phyloP scores from a whole-genome alignment of 768 basidiomycete genomes.

The Kwoniella mangroviensis region DNA sequence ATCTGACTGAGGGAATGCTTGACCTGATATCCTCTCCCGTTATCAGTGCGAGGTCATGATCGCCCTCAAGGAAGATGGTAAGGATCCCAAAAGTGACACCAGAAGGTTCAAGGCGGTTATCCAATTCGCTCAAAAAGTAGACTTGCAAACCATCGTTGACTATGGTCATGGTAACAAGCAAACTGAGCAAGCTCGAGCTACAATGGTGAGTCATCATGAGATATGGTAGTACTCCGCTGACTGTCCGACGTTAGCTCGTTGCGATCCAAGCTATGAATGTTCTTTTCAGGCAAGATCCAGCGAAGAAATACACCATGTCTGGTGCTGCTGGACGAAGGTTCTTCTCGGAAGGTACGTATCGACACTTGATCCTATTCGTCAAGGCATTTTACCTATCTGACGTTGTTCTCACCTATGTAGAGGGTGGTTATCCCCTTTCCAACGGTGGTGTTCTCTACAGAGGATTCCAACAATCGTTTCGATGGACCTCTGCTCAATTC shows the following conservation, averaged over 20 bases:
- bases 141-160: constrained; percentile 48
- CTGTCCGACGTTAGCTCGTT: constrained; percentile 26
- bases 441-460: constrained; percentile 54
- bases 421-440: constrained; percentile 41
- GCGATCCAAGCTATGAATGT: constrained; percentile 56
- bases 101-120: constrained; percentile 53
- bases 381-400: background rate
- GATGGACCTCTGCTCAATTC: constrained; percentile 40
- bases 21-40: background rate
- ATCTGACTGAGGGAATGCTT: too few species aligned
- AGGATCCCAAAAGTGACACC: constrained; percentile 38
- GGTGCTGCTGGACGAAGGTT: constrained; percentile 56
- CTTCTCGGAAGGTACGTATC: constrained; percentile 45
- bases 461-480: constrained; percentile 57
- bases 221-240: background rate
- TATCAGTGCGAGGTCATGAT: constrained; percentile 40
- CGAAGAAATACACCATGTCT: constrained; percentile 43
- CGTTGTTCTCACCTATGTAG: constrained; percentile 16
- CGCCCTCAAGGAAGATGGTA: constrained; percentile 46
- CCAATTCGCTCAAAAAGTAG: constrained; percentile 46
- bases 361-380: background rate
- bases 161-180: constrained; percentile 51
- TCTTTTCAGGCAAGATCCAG: constrained; percentile 50
- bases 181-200: constrained; percentile 40
- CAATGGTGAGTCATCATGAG: constrained; percentile 36